Percentiles rank a stretch among this genome's conserved stretches.
phyloP scores from a whole-genome alignment of 1,284 basidiomycete genomes.

The Ustilago lituana region DNA sequence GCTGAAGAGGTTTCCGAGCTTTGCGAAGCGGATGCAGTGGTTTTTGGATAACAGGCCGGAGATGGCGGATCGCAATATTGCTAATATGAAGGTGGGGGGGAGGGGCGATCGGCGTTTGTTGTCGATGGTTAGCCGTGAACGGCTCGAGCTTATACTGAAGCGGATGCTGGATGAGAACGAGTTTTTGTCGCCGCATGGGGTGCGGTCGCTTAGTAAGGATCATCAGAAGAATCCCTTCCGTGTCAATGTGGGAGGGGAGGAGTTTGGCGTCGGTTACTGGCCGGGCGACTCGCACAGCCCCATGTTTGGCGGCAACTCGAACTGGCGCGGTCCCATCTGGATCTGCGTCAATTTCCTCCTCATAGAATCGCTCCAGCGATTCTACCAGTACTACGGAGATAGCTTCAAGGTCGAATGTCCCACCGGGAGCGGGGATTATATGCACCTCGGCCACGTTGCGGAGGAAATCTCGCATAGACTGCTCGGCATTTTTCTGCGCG shows the following conservation, averaged over 20 bases:
- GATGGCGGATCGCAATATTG: constrained; percentile 88
- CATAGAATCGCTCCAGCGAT: constrained; percentile 87
- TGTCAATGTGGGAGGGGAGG: constrained; percentile 89
- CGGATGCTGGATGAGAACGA: constrained; percentile 89
- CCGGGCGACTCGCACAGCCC: constrained; percentile 94
- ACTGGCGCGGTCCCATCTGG: constrained; percentile 90
- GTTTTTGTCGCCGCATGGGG: constrained; percentile 92
- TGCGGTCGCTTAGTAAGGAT: constrained; percentile 83
- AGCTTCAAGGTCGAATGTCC: constrained; percentile 82
- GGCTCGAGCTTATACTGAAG: constrained; percentile 85
- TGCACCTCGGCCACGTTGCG: constrained; percentile 90
- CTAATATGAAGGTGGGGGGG: constrained; percentile 77
- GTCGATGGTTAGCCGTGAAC: constrained; percentile 89
- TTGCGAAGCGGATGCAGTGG: constrained; percentile 98
- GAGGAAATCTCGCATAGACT: constrained; percentile 97
- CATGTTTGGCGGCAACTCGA: constrained; percentile 96
- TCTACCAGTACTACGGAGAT: constrained; percentile 73
- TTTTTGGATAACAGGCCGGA: constrained; percentile 92
- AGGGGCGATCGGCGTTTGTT: constrained; percentile 83
- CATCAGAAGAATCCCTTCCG: constrained; percentile 94
- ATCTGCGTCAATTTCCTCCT: constrained; percentile 93
- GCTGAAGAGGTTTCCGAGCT: constrained; percentile 90
- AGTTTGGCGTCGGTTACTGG: constrained; percentile 95
- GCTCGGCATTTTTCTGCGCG: constrained; percentile 94
- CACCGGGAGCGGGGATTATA: constrained; percentile 88